Percentiles rank a stretch among this genome's conserved stretches.
phyloP scores from a whole-genome alignment of 106 monocot species.

The Dioscorea dumetorum region DNA sequence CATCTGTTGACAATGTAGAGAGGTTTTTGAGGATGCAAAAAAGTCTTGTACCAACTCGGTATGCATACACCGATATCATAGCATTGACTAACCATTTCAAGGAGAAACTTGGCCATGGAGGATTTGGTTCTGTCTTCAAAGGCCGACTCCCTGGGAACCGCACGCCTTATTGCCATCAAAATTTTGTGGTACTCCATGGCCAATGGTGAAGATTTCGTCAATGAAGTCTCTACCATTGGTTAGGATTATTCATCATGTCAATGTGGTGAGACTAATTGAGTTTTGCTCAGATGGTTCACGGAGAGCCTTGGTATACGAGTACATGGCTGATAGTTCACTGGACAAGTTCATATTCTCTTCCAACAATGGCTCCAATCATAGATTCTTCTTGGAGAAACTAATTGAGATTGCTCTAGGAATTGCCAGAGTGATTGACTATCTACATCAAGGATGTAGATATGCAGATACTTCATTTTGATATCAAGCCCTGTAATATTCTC shows the following conservation, averaged over 20 bases:
- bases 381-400: not conserved
- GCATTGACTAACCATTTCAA: slow-evolving; percentile 33
- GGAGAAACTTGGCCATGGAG: slow-evolving; percentile 44
- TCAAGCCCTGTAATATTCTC: slow-evolving; percentile 51
- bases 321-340: slow-evolving; percentile 40
- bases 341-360: slow-evolving; percentile 26
- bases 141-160: slow-evolving; percentile 18
- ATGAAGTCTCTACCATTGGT: slow-evolving; percentile 49
- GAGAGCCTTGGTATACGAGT: slow-evolving; percentile 37
- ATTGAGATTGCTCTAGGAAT: slow-evolving; percentile 27
- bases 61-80: slow-evolving; percentile 34
- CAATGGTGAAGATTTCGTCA: slow-evolving; percentile 50
- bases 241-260: slow-evolving; percentile 47
- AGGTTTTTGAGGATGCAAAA: slow-evolving; percentile 41
- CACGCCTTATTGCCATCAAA: slow-evolving; percentile 37
- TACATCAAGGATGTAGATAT: slow-evolving; percentile 42
- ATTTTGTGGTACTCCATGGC: slow-evolving; percentile 14
- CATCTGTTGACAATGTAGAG: slow-evolving; percentile 23
- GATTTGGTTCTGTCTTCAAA: slow-evolving; percentile 41
- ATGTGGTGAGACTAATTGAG: slow-evolving; percentile 34
- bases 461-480: slow-evolving; percentile 48
- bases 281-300: slow-evolving; percentile 44
- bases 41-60: slow-evolving; percentile 21
- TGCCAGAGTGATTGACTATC: slow-evolving; percentile 39
- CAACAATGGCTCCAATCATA: not conserved